Base-by-base conservation (phyloP, 176 grass and related monocot species). In the Puya raimondii region DNA sequence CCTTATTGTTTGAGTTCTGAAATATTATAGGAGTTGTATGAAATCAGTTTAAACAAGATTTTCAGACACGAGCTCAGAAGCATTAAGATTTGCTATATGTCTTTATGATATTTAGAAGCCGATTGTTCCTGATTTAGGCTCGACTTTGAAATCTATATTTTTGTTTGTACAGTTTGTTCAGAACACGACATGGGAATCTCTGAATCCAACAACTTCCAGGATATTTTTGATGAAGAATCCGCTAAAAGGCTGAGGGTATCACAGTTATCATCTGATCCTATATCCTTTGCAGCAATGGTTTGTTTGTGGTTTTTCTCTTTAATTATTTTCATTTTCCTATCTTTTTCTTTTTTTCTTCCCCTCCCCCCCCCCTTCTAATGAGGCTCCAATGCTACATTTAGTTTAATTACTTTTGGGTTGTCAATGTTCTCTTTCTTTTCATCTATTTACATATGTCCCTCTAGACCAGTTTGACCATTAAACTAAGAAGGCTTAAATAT, bases 221-320 rank as follows among this genome's bases (percentile, higher is more conserved):
- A 81, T 22, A 78, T 78, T 74, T 57, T 61, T 23, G 29, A 85
- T 48, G 14, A 66, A 70, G 64, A 54, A 50, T 64, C 74, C 20
- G 69, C 73, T 47, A 17, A 79, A 72, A 78, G 88, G 61, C 73
- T 83, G 69, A 83, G 70, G 64, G 42, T 74, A 23, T 82, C 80
- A 53, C 51, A 82, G 64, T 75, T 83, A 63, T 83, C 85, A 78
- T 87, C 64, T 66, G 71, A 78, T 53, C 77, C 77, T 73, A 72
- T 65, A 78, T 80, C 82, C 18, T 83, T 80, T 83, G 82, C 78
- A 70, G 83, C 48, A 80, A 66, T 47, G 42, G 74, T 87, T 59
- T 61, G 56, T 10, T 2, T 22, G 21, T 18, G 16, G 10, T 16
- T 61, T 61, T 18, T 21, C 17, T 61, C 9, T 20, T 61, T 18